phyloP scores from a whole-genome alignment of 2,329 filamentous ascomycete species.

The Fusarium nurragi region DNA sequence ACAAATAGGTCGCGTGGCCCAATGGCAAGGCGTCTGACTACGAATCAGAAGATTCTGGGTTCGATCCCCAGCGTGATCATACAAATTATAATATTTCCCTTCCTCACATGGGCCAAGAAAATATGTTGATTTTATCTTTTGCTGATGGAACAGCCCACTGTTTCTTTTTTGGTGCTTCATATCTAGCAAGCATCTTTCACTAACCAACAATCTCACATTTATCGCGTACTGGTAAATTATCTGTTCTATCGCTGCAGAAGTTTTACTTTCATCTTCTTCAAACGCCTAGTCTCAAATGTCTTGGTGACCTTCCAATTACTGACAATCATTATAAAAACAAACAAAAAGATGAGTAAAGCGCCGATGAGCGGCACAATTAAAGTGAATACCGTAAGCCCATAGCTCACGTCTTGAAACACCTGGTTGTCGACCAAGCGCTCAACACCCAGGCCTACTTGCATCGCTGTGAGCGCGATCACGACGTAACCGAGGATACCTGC shows the following conservation, averaged over 20 bases:
- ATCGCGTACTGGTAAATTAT: background rate
- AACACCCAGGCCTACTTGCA: constrained; percentile 29
- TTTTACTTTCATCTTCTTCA: constrained; percentile 25
- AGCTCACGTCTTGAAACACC: constrained; percentile 22
- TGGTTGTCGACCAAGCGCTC: constrained; percentile 4
- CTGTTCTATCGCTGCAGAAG: background rate
- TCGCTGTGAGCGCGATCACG: constrained; percentile 31
- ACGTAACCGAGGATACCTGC: constrained; percentile 33
- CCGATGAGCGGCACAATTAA: constrained; percentile 30
- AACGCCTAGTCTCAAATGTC: constrained; percentile 14
- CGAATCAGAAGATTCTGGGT: constrained; percentile 37
- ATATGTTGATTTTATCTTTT: no score
- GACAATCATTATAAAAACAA: constrained; percentile 29
- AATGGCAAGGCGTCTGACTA: constrained; percentile 37
- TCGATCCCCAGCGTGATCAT: constrained; percentile 35
- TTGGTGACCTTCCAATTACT: constrained; percentile 33
- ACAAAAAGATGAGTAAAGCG: constrained; percentile 17
- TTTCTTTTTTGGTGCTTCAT: background rate
- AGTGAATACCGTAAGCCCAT: constrained; percentile 27
- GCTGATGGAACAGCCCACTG: no score
- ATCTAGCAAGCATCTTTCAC: background rate
- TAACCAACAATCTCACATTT: background rate
- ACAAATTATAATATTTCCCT: no score
- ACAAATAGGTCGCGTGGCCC: constrained; percentile 27
- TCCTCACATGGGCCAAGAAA: no score